Percentiles rank a stretch among this genome's conserved stretches.
phyloP scores from a whole-genome alignment of 2,329 filamentous ascomycete genomes.

The Davidsoniella virescens region DNA sequence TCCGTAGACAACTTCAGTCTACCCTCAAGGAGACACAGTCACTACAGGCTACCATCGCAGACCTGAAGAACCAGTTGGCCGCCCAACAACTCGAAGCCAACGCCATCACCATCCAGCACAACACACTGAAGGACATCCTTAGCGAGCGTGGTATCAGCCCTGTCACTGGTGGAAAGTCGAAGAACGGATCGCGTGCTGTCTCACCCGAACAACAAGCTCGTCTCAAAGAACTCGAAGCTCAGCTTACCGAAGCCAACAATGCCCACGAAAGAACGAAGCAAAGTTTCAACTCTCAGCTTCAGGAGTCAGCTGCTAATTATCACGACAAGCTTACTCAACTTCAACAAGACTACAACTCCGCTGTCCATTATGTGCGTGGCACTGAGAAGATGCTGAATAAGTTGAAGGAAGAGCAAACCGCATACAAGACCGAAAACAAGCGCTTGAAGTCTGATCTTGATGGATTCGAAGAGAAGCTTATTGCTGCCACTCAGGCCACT shows the following conservation, averaged over 20 bases:
- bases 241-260: slow-evolving; percentile 59
- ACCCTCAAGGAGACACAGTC: slow-evolving; percentile 69
- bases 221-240: slow-evolving; percentile 72
- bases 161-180: slow-evolving; percentile 50
- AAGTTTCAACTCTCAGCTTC: slow-evolving; percentile 59
- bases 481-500: slow-evolving; percentile 21
- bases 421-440: slow-evolving; percentile 75
- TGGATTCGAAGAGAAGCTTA: slow-evolving; percentile 39
- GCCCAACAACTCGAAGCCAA: slow-evolving; percentile 87
- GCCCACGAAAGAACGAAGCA: slow-evolving; percentile 75
- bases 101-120: slow-evolving; percentile 80
- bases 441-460: slow-evolving; percentile 73
- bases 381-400: slow-evolving; percentile 98
- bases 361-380: slow-evolving; percentile 93
- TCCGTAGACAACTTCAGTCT: slow-evolving; percentile 77
- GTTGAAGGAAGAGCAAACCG: slow-evolving; percentile 91
- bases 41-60: slow-evolving; percentile 64
- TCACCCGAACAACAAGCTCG: slow-evolving; percentile 69
- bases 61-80: slow-evolving; percentile 67
- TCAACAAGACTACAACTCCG: slow-evolving; percentile 94
- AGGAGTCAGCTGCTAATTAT: slow-evolving; percentile 78
- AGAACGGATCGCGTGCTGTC: slow-evolving; percentile 49
- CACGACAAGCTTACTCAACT: slow-evolving; percentile 86
- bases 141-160: slow-evolving; percentile 76
- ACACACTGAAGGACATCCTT: slow-evolving; percentile 82